Conservation (phyloP, 179 eudicot genomes). For the Corrigiola litoralis region DNA sequence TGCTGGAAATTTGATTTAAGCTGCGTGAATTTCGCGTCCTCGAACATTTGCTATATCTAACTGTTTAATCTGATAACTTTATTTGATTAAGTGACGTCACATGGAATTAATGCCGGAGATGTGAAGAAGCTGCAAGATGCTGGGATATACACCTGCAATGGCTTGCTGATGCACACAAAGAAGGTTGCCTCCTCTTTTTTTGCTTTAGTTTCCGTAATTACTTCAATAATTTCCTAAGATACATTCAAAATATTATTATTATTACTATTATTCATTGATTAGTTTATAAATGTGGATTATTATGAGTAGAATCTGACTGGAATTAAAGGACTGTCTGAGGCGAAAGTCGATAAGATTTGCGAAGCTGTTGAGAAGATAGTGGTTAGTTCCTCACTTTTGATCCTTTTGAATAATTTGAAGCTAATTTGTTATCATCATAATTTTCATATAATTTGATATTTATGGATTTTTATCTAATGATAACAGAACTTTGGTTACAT, state of each 20-base stretch:
- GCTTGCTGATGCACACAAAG: conserved; percentile 97
- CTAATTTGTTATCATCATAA: not conserved
- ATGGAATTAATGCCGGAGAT: conserved; percentile 98
- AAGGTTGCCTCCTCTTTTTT: too few species aligned
- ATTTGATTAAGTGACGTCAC: conserved; percentile 51
- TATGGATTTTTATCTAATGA: not conserved
- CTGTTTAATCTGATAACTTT: not conserved
- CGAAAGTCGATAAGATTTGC: conserved; percentile 94
- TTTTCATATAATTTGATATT: not conserved
- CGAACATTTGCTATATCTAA: not conserved
- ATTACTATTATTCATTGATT: not conserved
- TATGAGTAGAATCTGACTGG: conserved; percentile 67
- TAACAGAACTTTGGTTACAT: conserved; percentile 86
- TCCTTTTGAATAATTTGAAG: not conserved
- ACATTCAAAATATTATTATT: not conserved
- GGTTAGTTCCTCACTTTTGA: conserved; percentile 30
- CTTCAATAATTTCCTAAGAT: not conserved
- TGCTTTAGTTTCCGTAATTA: too few species aligned
- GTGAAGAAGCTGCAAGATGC: conserved; percentile 99
- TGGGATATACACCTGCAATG: conserved; percentile 94
- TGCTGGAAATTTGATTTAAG: too few species aligned
- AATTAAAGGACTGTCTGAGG: conserved; percentile 95
- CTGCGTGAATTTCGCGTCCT: not conserved
- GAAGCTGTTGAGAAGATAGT: conserved; percentile 98
- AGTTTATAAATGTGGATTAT: not conserved